Base-by-base conservation (phyloP, 1,284 basidiomycete genomes). In the Albatrellus sp. region DNA sequence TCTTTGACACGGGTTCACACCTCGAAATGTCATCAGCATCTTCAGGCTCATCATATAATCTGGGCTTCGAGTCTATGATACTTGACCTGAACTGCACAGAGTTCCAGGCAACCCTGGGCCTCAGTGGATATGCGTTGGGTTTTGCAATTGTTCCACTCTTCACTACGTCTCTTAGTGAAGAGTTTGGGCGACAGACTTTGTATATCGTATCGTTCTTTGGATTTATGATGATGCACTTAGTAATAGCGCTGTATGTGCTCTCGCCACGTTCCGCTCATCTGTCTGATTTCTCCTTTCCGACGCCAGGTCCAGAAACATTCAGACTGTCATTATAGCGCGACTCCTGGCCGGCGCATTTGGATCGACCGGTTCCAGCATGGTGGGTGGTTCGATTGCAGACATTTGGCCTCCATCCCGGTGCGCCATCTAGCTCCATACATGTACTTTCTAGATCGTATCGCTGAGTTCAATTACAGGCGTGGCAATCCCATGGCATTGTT, bases 351-450 rank as follows among this genome's bases (percentile, higher is more conserved):
- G 86, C 1, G 72, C 70, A 0, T 77, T 80, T 48, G 84, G 81
- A 0, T 87, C 64, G 37, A 79, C 77, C 0, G 78, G 79, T 2
- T 67, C 80, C 0, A 85, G 83, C 0, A 77, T 90, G 67, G 85
- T 88, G 2, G 83, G 83, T 12, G 85, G 85, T 1, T 83, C 80
- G 0, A 72, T 89, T 32, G 75, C 80, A 11, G 83, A 86, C 55
- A 75, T 87, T 28, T 87, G 77, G 73, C 53, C 58, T 0, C 68
- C 76, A 11, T 63, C 68, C 47, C 71, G 84, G 79, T 82, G 47
- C 34, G 34, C 10, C 39, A 7, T 28, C 39, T 24, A 14, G 17
- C 19, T 17, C 37, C 19, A n/a, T 31, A 24, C 7, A 24, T 24
- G 24, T 7, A 7, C 24, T 17, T 42, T 14, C 9, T n/a, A 17